Evolutionary conservation across 2,329 filamentous ascomycete species (phyloP), one percentile per base, ranked within the genome.

Genomic region (Beauveria pseudobassiana): DNA sequence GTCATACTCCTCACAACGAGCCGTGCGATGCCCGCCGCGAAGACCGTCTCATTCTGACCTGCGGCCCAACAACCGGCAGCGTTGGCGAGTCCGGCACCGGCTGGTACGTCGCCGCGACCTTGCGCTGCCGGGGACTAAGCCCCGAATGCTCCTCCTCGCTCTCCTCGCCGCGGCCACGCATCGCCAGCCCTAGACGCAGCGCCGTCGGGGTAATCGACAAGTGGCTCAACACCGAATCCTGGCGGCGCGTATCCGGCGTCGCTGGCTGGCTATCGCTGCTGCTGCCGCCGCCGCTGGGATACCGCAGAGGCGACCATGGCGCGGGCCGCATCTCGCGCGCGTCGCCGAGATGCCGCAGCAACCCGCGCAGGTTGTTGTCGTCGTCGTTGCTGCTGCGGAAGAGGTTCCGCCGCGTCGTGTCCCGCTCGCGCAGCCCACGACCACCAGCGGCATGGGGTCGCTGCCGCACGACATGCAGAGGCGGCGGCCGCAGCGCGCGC

Each of bases 41-140:
- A 9, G 14, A n/a, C 38, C 50, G 8, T 38, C 16, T 60, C 30
- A 54, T 46, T 12, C 1, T 53, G 2, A 54, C 20, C 28, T 53
- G 50, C 42, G 49, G 58, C 20, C 50, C 58, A 16, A 60, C 49
- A 10, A 12, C 24, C 24, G 60, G 60, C 38, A 62, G 46, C 26
- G 60, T 62, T 12, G 60, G 60, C 20, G 60, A 62, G 18, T 62
- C 60, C 2, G 60, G 60, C 24, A 62, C 9, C n/a, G 53, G 52
- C 14, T 51, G 28, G 12, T 62, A 16, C 34, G 45, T 57, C 38
- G 46, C 43, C 3, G 34, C 60, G 3, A 24, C 34, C 46, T 56
- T 42, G 22, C 53, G 46, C 34, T 50, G 59, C 24, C 51, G 43
- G 3, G 60, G 45, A 14, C 52, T 62, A 9, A 45, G 28, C 3